Base-by-base conservation (phyloP, 176 grass and related monocot genomes). In the Eleusine indica region DNA sequence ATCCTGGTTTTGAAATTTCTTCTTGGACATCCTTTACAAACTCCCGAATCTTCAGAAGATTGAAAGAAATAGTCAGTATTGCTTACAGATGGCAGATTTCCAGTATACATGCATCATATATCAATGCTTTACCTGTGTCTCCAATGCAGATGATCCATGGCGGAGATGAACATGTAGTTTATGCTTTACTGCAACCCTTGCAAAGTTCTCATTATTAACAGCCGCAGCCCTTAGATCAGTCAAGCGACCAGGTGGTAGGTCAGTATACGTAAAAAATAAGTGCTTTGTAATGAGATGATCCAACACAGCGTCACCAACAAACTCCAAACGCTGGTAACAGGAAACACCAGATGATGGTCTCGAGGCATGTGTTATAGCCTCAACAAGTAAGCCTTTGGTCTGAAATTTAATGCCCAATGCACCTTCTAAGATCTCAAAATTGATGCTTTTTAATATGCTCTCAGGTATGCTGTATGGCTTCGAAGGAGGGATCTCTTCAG, bases 171-270 rank as follows among this genome's bases (percentile, higher is more conserved):
- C 30, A 52, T 99, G 96, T 73, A 99, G 66, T 71, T 94, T 96
- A 81, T 92, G 93, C 28, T 92, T 96, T 29, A 99, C 96, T 72
- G 91, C 89, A 74, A 99, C 93, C 71, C 93, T 90, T 17, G 96
- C 96, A 89, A 99, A 99, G 77, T 99, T 99, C 78, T 99, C 96
- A 60, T 99, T 99, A 84, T 99, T 99, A 64, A 99, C 96, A 38
- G 96, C 96, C 58, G 96, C 96, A 76, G 96, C 96, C 75, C 93
- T 89, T 69, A 96, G 86, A 80, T 99, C 96, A 9, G 96, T 99
- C 79, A 99, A 81, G 75, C 93, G 87, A 1, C 96, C 96, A 87
- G 93, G 96, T 79, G 96, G 96, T 78, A 99, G 81, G 80, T 99
- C 83, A 2, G 96, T 96, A 86, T 99, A 99, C 21, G 91, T 96